phyloP scores from a whole-genome alignment of 257 asterid species.

The Anisodus tanguticus region DNA sequence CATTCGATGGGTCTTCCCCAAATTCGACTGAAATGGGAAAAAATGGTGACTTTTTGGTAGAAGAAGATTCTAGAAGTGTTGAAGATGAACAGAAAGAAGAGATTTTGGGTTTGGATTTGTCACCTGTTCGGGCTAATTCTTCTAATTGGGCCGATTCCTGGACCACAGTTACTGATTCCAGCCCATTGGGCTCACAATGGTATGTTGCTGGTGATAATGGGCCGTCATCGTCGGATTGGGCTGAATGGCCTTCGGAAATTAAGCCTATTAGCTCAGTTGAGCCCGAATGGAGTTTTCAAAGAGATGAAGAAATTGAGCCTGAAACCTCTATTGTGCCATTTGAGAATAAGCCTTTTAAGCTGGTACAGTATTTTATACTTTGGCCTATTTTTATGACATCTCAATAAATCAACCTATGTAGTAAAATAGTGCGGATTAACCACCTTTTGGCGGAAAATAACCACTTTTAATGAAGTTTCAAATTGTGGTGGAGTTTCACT shows the following conservation, averaged over 20 bases:
- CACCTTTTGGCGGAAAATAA: no score
- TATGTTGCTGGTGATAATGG: slow-evolving; percentile 25
- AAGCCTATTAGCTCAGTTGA: not conserved
- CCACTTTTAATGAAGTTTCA: no score
- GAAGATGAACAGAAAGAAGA: not conserved
- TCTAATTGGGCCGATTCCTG: not conserved
- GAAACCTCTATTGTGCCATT: slow-evolving; percentile 25
- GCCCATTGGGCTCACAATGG: not conserved
- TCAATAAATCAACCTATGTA: no score
- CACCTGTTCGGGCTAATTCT: no score
- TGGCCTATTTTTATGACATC: no score
- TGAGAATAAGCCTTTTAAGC: slow-evolving; percentile 28
- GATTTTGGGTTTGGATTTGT: not conserved
- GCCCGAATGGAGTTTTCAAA: slow-evolving; percentile 19
- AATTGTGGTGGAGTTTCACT: no score
- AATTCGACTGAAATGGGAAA: no score
- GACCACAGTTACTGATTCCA: not conserved
- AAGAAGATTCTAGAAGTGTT: slow-evolving; percentile 13
- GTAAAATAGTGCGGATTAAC: no score
- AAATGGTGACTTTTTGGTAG: not conserved
- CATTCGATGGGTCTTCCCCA: slow-evolving; percentile 33
- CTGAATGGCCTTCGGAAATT: not conserved
- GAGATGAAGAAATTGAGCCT: slow-evolving; percentile 28
- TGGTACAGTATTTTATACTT: slow-evolving; percentile 28
- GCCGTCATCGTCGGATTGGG: slow-evolving; percentile 29